Conservation (phyloP, 2,329 filamentous ascomycete genomes). For the Aspergillus brunneoviolaceus region DNA sequence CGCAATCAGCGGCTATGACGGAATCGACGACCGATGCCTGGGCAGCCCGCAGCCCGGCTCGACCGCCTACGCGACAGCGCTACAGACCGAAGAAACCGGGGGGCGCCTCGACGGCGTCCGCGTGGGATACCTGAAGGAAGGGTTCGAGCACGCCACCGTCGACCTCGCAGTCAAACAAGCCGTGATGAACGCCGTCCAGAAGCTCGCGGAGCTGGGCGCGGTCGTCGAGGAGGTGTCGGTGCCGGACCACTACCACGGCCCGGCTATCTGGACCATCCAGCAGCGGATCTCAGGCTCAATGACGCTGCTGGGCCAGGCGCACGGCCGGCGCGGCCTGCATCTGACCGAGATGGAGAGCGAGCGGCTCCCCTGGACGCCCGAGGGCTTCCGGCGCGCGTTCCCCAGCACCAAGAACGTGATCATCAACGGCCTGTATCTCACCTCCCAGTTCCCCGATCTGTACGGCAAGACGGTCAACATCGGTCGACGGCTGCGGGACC, state of each 20-base stretch:
- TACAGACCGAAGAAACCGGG: constrained; percentile 11
- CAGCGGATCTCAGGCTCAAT: constrained; percentile 43
- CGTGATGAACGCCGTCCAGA: constrained; percentile 45
- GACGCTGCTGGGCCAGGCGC: constrained; percentile 44
- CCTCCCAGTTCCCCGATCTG: constrained; percentile 39
- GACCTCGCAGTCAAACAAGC: constrained; percentile 42
- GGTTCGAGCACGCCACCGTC: constrained; percentile 42
- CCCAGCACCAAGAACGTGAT: constrained; percentile 47
- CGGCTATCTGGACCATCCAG: constrained; percentile 50
- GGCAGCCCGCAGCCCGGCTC: constrained; percentile 27
- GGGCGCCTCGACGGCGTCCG: constrained; percentile 22
- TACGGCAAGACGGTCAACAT: constrained; percentile 46
- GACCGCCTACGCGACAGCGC: constrained; percentile 17
- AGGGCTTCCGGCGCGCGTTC: constrained; percentile 51
- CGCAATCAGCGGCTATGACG: constrained; percentile 50
- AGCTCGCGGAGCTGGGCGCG: constrained; percentile 50
- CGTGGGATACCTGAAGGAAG: constrained; percentile 49
- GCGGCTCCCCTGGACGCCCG: constrained; percentile 48
- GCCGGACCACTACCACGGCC: constrained; percentile 47
- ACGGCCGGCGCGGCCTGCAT: constrained; percentile 51
- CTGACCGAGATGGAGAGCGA: constrained; percentile 53
- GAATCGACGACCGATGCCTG: constrained; percentile 49
- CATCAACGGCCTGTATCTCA: constrained; percentile 43
- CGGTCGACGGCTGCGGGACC: constrained; percentile 38
- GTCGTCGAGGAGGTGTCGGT: constrained; percentile 52